Conservation (phyloP, 768 basidiomycete genomes). For the Leucocoprinus leucothites region DNA sequence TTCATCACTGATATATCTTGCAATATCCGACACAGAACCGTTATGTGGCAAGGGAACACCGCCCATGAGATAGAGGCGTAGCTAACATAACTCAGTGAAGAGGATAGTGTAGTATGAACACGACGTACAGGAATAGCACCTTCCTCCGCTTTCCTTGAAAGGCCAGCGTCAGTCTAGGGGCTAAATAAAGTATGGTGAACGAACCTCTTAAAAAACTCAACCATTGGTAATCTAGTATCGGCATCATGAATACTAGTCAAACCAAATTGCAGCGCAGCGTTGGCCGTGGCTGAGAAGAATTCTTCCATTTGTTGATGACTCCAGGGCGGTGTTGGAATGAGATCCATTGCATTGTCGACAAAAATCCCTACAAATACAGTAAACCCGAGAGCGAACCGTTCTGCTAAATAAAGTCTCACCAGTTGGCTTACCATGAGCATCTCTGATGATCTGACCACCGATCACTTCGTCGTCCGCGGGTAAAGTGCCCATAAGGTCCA, state of each 20-base stretch:
- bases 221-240: constrained; percentile 39
- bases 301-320: constrained; percentile 52
- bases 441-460: constrained; percentile 75
- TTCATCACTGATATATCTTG: constrained; percentile 42
- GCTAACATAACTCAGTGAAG: constrained; percentile 1
- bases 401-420: constrained; percentile 34
- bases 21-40: neutral
- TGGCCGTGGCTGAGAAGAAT: constrained; percentile 62
- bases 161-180: neutral
- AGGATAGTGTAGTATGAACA: neutral
- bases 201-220: constrained; percentile 66
- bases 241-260: constrained; percentile 91
- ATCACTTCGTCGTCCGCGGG: constrained; percentile 50
- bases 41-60: constrained; percentile 7
- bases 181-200: constrained; percentile 15
- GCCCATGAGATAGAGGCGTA: constrained; percentile 16
- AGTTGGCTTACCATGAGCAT: constrained; percentile 60
- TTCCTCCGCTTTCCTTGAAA: constrained; percentile 61
- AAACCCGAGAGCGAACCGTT: neutral
- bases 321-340: constrained; percentile 67
- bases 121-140: constrained; percentile 63
- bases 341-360: constrained; percentile 83
- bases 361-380: constrained; percentile 53
- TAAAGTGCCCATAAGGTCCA: constrained; percentile 59
- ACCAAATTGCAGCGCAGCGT: constrained; percentile 73